Evolutionary conservation across 805 yeast species (phyloP).

Genomic region (Wickerhamiella hasegawae): DNA sequence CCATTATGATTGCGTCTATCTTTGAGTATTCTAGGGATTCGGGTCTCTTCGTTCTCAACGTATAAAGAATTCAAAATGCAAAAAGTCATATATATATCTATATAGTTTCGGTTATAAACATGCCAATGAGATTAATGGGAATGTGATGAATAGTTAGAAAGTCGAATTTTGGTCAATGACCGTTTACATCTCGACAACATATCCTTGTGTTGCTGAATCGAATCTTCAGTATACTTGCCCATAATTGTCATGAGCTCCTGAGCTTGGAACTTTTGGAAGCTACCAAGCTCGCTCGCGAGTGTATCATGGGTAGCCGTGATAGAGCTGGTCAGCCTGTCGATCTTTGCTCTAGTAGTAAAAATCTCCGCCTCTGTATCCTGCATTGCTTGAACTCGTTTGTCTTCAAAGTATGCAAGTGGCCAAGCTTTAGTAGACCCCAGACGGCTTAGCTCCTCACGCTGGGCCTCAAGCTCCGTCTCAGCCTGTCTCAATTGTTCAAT

Average conservation of each 20-base stretch:
- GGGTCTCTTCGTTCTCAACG: no score
- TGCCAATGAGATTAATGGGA: no score
- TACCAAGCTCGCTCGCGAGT: constrained; percentile 24
- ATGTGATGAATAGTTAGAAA: no score
- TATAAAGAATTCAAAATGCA: no score
- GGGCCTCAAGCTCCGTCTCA: constrained; percentile 10
- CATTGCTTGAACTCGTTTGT: constrained; percentile 20
- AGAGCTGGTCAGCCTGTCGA: constrained; percentile 18
- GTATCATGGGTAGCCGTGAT: constrained; percentile 21
- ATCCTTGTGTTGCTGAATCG: neutral
- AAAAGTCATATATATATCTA: no score
- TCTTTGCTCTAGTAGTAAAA: constrained; percentile 16
- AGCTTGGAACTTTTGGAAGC: constrained; percentile 22
- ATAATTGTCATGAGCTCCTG: constrained; percentile 17
- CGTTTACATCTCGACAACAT: neutral
- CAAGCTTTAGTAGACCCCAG: constrained; percentile 16
- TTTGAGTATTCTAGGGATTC: no score
- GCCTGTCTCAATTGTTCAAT: constrained; percentile 15
- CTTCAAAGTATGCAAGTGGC: constrained; percentile 21
- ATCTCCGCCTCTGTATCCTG: constrained; percentile 18
- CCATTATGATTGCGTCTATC: no score
- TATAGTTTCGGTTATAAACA: no score
- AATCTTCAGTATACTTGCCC: constrained; percentile 3
- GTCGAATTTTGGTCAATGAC: neutral
- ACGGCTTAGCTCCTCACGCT: constrained; percentile 13